These are phyloP conservation scores for Starmerella tilneyi DNA, from an alignment of 805 yeast species.

Conservation along the genomic window DNA sequence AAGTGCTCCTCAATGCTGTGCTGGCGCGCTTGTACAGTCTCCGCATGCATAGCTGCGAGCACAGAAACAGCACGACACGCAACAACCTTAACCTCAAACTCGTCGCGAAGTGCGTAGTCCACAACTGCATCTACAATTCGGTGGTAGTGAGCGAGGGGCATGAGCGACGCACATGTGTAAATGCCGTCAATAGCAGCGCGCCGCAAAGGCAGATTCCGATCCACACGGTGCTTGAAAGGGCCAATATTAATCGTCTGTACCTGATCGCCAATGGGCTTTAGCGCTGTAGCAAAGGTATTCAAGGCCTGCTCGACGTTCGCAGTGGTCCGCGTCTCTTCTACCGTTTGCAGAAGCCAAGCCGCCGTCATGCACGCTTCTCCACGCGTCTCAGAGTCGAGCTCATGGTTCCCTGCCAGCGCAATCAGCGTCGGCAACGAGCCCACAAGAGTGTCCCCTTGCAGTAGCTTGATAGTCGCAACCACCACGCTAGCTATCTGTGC, in stretches of 20 bases:
- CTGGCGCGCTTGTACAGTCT: conserved; percentile 18
- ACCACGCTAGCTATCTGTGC: no score
- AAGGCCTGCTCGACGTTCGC: neutral
- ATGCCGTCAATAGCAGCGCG: conserved; percentile 62
- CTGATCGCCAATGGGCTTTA: conserved; percentile 2
- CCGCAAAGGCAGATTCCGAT: conserved; percentile 63
- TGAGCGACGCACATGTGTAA: conserved; percentile 34
- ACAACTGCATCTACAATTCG: conserved; percentile 37
- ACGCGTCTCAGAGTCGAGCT: neutral
- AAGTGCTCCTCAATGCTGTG: conserved; percentile 30
- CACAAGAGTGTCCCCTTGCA: conserved; percentile 11
- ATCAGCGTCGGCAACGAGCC: neutral
- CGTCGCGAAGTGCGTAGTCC: conserved; percentile 47
- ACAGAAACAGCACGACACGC: conserved; percentile 39
- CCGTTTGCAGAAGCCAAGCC: conserved; percentile 7
- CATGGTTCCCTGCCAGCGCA: neutral
- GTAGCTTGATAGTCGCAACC: conserved; percentile 1
- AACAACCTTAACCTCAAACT: conserved; percentile 48
- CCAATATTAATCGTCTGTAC: conserved; percentile 52
- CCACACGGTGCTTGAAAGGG: conserved; percentile 73
- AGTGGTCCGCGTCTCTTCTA: neutral
- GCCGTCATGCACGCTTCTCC: conserved; percentile 12
- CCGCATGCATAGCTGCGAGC: conserved; percentile 25
- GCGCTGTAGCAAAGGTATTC: neutral
- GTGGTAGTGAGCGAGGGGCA: conserved; percentile 2